Conservation (phyloP, 2,329 filamentous ascomycete species). For the Aaosphaeria arxii region DNA sequence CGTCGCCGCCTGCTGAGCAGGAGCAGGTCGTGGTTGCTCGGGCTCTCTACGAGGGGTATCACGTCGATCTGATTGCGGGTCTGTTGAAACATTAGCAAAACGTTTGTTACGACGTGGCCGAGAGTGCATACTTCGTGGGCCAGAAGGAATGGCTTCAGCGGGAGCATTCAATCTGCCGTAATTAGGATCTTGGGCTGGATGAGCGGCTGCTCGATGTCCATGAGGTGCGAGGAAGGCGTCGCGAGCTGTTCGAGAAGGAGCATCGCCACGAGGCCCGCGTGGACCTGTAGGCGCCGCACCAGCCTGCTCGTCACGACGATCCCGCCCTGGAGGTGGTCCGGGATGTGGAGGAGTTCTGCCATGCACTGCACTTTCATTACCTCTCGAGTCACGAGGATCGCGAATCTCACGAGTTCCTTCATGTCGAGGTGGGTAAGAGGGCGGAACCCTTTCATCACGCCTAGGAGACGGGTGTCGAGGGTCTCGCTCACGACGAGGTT, state of each 20-base stretch:
- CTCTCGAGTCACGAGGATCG: background rate
- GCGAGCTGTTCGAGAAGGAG: slow-evolving; percentile 23
- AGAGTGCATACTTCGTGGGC: slow-evolving; percentile 46
- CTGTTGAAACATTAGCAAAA: slow-evolving; percentile 9
- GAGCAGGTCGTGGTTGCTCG: slow-evolving; percentile 30
- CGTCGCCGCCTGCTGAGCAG: slow-evolving; percentile 7
- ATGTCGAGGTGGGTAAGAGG: slow-evolving; percentile 20
- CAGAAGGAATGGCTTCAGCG: slow-evolving; percentile 51
- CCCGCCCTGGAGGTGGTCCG: slow-evolving; percentile 31
- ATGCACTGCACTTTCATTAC: slow-evolving; percentile 23
- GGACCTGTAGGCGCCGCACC: slow-evolving; percentile 52
- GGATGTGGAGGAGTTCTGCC: slow-evolving; percentile 16
- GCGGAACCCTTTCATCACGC: slow-evolving; percentile 19
- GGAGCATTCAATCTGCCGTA: slow-evolving; percentile 49
- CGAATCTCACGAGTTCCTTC: slow-evolving; percentile 14
- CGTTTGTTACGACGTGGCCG: background rate
- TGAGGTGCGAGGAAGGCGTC: slow-evolving; percentile 41
- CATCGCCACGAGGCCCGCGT: slow-evolving; percentile 42
- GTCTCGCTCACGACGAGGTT: slow-evolving; percentile 27
- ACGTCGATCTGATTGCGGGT: slow-evolving; percentile 22
- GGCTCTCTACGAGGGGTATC: slow-evolving; percentile 8
- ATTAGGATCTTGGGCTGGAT: slow-evolving; percentile 42
- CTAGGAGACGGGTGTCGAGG: slow-evolving; percentile 29
- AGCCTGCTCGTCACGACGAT: slow-evolving; percentile 37
- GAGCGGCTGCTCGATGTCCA: slow-evolving; percentile 31